These are phyloP conservation scores for Amanita fuliginea DNA, from an alignment of 768 basidiomycete species.

Conservation along the genomic window DNA sequence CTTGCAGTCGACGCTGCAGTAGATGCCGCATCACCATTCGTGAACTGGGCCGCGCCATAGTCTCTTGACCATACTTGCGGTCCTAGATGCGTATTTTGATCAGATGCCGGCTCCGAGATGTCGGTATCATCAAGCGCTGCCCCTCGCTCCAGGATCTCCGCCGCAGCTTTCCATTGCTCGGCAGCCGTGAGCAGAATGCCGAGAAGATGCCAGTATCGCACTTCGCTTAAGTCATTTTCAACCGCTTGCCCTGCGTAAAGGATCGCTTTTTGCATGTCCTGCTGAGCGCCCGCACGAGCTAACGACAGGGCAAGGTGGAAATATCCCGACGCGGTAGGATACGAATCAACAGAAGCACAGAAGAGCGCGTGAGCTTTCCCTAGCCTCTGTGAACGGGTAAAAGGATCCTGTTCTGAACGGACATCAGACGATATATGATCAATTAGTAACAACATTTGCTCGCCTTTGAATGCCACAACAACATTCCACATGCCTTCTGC, in stretches of 20 bases:
- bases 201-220: slow-evolving; percentile 87
- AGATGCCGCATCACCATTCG: neutral
- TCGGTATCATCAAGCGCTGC: slow-evolving; percentile 38
- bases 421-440: neutral
- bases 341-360: slow-evolving; percentile 31
- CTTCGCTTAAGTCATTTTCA: slow-evolving; percentile 47
- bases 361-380: slow-evolving; percentile 43
- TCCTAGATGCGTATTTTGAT: neutral
- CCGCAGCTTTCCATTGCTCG: slow-evolving; percentile 73
- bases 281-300: slow-evolving; percentile 49
- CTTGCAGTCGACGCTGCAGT: neutral
- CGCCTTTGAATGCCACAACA: slow-evolving; percentile 62
- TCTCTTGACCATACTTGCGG: neutral
- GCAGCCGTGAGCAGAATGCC: slow-evolving; percentile 70
- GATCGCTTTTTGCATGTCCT: slow-evolving; percentile 60
- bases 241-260: slow-evolving; percentile 60
- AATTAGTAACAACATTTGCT: slow-evolving; percentile 5
- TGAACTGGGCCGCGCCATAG: neutral
- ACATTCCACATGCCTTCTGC: slow-evolving; percentile 69
- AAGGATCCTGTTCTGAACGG: slow-evolving; percentile 50
- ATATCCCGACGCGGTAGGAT: slow-evolving; percentile 46
- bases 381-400: slow-evolving; percentile 49
- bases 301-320: slow-evolving; percentile 78
- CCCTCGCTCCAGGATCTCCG: slow-evolving; percentile 69
- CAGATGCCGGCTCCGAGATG: slow-evolving; percentile 3